A percentile compares a stretch with the other conserved stretches of the same genome.
Conservation (phyloP, 2,329 filamentous ascomycete genomes). For the Endothia cerciana region DNA sequence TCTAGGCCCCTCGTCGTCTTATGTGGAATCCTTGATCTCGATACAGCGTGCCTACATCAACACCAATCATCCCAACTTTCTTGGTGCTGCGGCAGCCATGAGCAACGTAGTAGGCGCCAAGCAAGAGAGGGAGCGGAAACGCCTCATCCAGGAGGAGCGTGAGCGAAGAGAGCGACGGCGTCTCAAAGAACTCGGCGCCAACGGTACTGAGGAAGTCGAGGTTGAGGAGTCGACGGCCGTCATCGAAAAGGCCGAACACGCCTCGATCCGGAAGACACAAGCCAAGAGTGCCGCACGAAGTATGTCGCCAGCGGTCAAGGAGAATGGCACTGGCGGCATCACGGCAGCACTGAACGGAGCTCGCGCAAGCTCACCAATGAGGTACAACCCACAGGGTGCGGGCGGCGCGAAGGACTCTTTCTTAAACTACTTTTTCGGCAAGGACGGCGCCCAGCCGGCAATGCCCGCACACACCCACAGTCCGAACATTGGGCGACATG, state of each 20-base stretch:
- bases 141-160: conserved; percentile 78
- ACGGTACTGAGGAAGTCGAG: conserved; percentile 71
- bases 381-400: conserved; percentile 61
- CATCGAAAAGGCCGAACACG: conserved; percentile 56
- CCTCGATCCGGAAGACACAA: conserved; percentile 64
- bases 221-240: conserved; percentile 41
- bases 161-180: conserved; percentile 83
- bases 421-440: conserved; percentile 98
- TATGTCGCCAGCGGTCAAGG: conserved; percentile 78
- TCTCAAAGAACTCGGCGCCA: conserved; percentile 81
- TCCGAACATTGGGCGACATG: conserved; percentile 60
- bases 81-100: conserved; percentile 96
- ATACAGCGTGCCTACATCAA: conserved; percentile 99
- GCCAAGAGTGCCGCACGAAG: conserved; percentile 67
- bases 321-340: conserved; percentile 66
- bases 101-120: conserved; percentile 93
- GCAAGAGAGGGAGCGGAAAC: conserved; percentile 90
- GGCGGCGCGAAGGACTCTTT: conserved; percentile 80
- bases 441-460: conserved; percentile 69
- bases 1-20: conserved; percentile 83
- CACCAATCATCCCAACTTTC: conserved; percentile 98
- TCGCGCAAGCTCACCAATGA: conserved; percentile 64
- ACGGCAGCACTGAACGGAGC: conserved; percentile 69
- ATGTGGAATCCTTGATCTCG: conserved; percentile 95
- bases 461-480: conserved; percentile 45